Conservation (phyloP, 78 protist species). For the Dictyostelium discoideum region DNA sequence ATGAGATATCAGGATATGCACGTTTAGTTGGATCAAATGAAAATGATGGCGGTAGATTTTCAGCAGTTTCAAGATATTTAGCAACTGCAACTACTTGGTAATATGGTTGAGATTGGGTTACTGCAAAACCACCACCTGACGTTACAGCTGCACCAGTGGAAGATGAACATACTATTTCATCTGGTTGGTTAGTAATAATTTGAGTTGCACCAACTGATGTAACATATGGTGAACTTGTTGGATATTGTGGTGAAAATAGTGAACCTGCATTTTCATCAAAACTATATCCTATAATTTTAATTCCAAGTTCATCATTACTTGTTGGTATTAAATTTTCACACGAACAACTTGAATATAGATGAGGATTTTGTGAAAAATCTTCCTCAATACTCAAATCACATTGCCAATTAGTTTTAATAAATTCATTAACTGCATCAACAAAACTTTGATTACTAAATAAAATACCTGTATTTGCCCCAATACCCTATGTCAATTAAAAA, state of each 20-base stretch:
- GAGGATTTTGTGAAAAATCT: background rate
- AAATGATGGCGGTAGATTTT: constrained; percentile 3
- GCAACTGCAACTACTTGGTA: constrained; percentile 76
- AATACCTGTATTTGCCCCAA: background rate
- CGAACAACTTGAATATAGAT: constrained; percentile 21
- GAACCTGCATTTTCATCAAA: background rate
- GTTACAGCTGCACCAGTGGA: constrained; percentile 53
- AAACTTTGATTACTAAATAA: background rate
- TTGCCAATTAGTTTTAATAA: background rate
- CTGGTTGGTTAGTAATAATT: background rate
- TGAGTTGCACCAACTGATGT: constrained; percentile 80
- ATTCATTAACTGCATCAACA: background rate
- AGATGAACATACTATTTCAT: constrained; percentile 33
- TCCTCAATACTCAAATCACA: background rate
- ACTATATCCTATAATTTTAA: background rate
- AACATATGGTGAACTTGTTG: constrained; percentile 76
- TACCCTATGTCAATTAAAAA: background rate
- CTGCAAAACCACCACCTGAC: constrained; percentile 88
- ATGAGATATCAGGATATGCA: constrained; percentile 88
- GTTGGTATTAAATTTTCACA: background rate
- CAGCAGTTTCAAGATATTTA: constrained; percentile 5
- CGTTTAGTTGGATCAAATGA: constrained; percentile 84
- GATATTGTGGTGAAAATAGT: constrained; percentile 5
- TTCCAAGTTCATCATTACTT: background rate
- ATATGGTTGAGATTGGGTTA: constrained; percentile 33